Base-by-base conservation (phyloP, 805 yeast genomes). In the Pichia phayaonensis region DNA sequence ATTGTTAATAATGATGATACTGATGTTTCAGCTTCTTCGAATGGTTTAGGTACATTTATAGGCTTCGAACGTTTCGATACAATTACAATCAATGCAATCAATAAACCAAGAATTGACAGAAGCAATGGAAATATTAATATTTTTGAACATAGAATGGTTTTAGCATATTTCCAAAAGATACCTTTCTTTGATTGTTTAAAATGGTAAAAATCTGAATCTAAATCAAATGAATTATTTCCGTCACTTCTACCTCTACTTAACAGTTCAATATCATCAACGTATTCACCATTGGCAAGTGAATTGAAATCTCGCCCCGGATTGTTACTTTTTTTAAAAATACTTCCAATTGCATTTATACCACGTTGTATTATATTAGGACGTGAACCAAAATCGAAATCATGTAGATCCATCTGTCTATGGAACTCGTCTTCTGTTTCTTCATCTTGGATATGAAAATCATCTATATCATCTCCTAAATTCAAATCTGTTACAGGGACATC, bases 401-500 rank as follows among this genome's bases (percentile, higher is more conserved):
- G 54, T 40, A 39, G 20, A 20, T 39, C 40, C 22, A 39, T 39
- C 13, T 34, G 53, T 51, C n/a, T 34, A 34, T 57, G 57, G 23
- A 51, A 36, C 43, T 58, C 61, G 44, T 51, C 46, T 4, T 40
- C 48, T 3, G 54, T 36, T n/a, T 47, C 52, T 31, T 51, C 63
- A 34, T 57, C 58, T 12, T 56, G 60, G 15, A 65, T 61, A 10
- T 50, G 49, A 40, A 62, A 54, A 11, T 64, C 49, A 26, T 68
- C 71, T 21, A 70, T 70, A 16, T 72, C 73, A 4, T 54, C 64
- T 55, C 80, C 84, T 47, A 80, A 63, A 56, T 81, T 84, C 49
- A 81, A 63, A 57, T 81, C 73, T 0, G 81, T 76, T 5, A 81
- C 69, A 0, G 85, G 86, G 3, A 77, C 60, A 54, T 81, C 86